Percentiles rank a stretch among this genome's conserved stretches.
Evolutionary conservation across 306 rosid species (phyloP).

Genomic region (Trichosanthes cucumerina): DNA sequence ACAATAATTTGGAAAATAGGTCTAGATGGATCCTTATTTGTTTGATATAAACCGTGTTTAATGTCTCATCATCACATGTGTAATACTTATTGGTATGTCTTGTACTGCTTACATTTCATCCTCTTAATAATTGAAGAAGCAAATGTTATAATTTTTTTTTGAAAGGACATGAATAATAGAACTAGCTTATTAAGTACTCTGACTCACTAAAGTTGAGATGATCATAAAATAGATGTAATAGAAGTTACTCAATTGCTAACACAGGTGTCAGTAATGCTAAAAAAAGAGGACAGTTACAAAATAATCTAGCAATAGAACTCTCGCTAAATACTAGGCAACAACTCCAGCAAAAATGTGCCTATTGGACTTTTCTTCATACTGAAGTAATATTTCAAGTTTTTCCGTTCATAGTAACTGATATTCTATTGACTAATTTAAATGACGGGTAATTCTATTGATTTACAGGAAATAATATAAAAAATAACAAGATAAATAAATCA

Average conservation of each 20-base stretch:
- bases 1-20: neutral
- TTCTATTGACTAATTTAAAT: no score
- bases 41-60: neutral
- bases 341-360: neutral
- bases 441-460: no score
- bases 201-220: neutral
- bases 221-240: neutral
- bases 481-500: neutral
- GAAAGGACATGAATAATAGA: neutral
- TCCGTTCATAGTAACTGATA: neutral
- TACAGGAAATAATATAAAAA: no score
- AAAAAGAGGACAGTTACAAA: neutral
- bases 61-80: neutral
- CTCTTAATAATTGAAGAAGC: neutral
- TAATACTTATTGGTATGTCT: neutral
- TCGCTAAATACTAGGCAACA: neutral
- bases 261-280: neutral
- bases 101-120: neutral
- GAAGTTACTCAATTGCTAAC: neutral
- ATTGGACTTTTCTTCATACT: neutral
- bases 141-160: neutral
- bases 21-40: neutral
- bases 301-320: neutral
- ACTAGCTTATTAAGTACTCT: neutral
- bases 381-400: no score